phyloP scores from a whole-genome alignment of 2,329 filamentous ascomycete species.

The Microcyclospora pomicola region DNA sequence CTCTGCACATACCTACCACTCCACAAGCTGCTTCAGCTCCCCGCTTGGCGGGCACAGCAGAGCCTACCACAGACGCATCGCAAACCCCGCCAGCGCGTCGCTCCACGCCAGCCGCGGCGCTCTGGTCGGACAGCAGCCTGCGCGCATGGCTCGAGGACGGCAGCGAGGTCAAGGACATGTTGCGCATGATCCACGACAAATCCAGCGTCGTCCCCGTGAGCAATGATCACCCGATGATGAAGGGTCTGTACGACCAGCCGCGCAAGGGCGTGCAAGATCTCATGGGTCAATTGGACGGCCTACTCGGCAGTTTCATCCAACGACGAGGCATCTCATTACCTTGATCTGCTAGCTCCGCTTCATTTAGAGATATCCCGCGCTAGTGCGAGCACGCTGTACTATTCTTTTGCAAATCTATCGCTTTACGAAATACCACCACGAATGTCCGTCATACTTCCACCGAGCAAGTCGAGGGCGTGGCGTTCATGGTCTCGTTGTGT shows the following conservation, averaged over 20 bases:
- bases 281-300: slow-evolving; percentile 65
- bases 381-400: too few species aligned
- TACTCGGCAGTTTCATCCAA: slow-evolving; percentile 17
- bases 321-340: slow-evolving; percentile 9
- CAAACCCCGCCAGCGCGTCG: slow-evolving; percentile 8
- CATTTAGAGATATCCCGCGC: too few species aligned
- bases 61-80: slow-evolving; percentile 9
- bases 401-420: too few species aligned
- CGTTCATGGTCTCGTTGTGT: too few species aligned
- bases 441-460: too few species aligned
- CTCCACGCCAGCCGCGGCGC: slow-evolving; percentile 26
- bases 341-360: too few species aligned
- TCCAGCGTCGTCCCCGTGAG: slow-evolving; percentile 65
- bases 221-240: slow-evolving; percentile 73
- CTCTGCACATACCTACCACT: slow-evolving; percentile 7
- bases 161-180: slow-evolving; percentile 74
- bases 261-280: slow-evolving; percentile 77
- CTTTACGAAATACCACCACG: too few species aligned
- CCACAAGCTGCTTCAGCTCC: slow-evolving; percentile 1
- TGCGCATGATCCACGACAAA: slow-evolving; percentile 87
- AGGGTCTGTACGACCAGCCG: slow-evolving; percentile 71
- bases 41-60: slow-evolving; percentile 5
- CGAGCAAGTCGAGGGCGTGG: too few species aligned
- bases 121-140: slow-evolving; percentile 78
- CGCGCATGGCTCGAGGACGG: slow-evolving; percentile 67